Percentiles rank a stretch among this genome's conserved stretches.
phyloP scores from a whole-genome alignment of 2,329 filamentous ascomycete species.

The Cercospora zeae-maydis region DNA sequence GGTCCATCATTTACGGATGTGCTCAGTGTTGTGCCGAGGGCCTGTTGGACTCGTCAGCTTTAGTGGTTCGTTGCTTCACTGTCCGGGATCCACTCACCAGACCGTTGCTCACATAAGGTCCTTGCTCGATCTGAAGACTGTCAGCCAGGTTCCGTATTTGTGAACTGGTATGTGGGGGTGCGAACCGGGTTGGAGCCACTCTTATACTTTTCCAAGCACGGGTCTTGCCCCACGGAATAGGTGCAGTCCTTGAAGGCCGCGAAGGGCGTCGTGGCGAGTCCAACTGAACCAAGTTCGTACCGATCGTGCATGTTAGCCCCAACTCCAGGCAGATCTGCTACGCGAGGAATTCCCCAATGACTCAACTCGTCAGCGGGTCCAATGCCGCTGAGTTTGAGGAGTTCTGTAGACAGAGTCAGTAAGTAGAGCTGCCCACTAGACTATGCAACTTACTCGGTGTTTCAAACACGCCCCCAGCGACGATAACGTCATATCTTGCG shows the following conservation, averaged over 20 bases:
- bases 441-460: conserved; percentile 44
- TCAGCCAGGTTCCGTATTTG: neutral
- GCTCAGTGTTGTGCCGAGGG: conserved; percentile 12
- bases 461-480: conserved; percentile 50
- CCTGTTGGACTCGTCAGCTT: conserved; percentile 27
- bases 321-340: conserved; percentile 58
- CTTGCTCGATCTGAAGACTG: conserved; percentile 29
- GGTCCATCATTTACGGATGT: conserved; percentile 9
- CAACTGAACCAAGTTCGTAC: conserved; percentile 50
- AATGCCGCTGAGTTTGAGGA: conserved; percentile 61
- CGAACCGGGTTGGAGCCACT: conserved; percentile 28
- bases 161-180: neutral
- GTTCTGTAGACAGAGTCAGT: conserved; percentile 39
- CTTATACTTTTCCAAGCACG: conserved; percentile 41
- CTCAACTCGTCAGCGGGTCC: conserved; percentile 53
- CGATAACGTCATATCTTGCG: conserved; percentile 45
- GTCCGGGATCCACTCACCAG: conserved; percentile 43
- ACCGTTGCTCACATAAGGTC: conserved; percentile 49
- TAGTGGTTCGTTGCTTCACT: conserved; percentile 13
- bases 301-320: conserved; percentile 63
- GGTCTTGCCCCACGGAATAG: conserved; percentile 34
- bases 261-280: conserved; percentile 7
- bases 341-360: conserved; percentile 51
- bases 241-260: conserved; percentile 7
- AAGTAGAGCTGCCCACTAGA: neutral